phyloP scores from a whole-genome alignment of 768 basidiomycete species.

The Melanogaster broomeanus region DNA sequence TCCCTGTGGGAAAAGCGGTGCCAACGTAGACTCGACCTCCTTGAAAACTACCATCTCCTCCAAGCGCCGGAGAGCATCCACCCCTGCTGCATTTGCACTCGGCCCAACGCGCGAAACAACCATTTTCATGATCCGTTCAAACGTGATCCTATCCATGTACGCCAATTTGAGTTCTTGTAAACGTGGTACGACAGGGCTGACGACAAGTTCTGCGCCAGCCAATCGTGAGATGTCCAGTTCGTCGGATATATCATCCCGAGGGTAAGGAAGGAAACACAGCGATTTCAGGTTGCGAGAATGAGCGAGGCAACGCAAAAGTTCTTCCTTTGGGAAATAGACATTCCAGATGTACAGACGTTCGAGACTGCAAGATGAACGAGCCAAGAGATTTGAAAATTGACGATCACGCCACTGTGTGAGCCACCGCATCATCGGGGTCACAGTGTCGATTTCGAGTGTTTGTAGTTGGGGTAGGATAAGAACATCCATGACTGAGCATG shows the following conservation, averaged over 20 bases:
- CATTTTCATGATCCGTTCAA: slow-evolving; percentile 8
- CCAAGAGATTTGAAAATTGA: slow-evolving; percentile 17
- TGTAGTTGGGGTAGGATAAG: slow-evolving; percentile 19
- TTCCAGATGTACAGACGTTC: slow-evolving; percentile 13
- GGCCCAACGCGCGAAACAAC: slow-evolving; percentile 7
- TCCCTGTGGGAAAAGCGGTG: no score
- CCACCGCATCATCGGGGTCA: neutral
- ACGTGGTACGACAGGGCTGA: slow-evolving; percentile 1
- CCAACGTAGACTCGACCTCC: neutral
- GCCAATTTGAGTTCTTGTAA: slow-evolving; percentile 18
- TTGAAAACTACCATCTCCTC: slow-evolving; percentile 2
- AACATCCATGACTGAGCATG: slow-evolving; percentile 1
- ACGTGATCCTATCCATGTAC: slow-evolving; percentile 10
- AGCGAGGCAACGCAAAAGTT: slow-evolving; percentile 20
- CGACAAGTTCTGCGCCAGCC: neutral
- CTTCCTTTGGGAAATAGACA: slow-evolving; percentile 16
- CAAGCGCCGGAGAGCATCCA: slow-evolving; percentile 6
- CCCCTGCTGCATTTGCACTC: slow-evolving; percentile 1
- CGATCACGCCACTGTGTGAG: slow-evolving; percentile 5
- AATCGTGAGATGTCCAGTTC: slow-evolving; percentile 4
- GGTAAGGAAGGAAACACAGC: slow-evolving; percentile 16
- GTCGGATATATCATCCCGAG: slow-evolving; percentile 12
- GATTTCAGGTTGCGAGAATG: slow-evolving; percentile 9
- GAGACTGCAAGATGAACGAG: slow-evolving; percentile 15
- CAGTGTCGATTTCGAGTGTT: slow-evolving; percentile 20